Conservation (phyloP, 371 early-diverging fungal genomes). For the Mucor plumbeus region DNA sequence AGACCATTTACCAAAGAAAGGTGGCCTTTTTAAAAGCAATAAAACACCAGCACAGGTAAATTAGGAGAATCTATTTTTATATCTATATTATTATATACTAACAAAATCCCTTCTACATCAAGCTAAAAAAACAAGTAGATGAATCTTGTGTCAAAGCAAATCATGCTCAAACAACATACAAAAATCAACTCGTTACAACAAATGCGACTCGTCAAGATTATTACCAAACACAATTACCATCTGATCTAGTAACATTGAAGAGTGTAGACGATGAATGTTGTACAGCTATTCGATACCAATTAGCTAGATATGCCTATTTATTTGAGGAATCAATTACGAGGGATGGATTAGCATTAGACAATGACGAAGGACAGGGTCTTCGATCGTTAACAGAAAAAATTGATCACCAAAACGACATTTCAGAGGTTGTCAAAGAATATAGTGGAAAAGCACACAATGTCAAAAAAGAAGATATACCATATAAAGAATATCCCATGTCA, state of each 20-base stretch:
- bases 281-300: slow-evolving; percentile 69
- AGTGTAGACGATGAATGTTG: slow-evolving; percentile 74
- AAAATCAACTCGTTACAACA: slow-evolving; percentile 64
- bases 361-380: slow-evolving; percentile 48
- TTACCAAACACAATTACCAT: slow-evolving; percentile 65
- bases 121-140: slow-evolving; percentile 70
- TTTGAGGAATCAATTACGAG: slow-evolving; percentile 45
- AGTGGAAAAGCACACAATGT: slow-evolving; percentile 26
- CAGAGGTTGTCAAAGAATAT: slow-evolving; percentile 44
- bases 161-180: slow-evolving; percentile 69
- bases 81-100: slow-evolving; percentile 7
- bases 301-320: slow-evolving; percentile 70
- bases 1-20: slow-evolving; percentile 47
- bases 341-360: slow-evolving; percentile 40
- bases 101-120: not conserved
- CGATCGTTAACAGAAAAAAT: slow-evolving; percentile 64
- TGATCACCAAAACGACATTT: slow-evolving; percentile 57
- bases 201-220: slow-evolving; percentile 67
- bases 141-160: slow-evolving; percentile 72
- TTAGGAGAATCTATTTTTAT: not conserved
- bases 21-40: slow-evolving; percentile 53
- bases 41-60: slow-evolving; percentile 59
- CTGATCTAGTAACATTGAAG: slow-evolving; percentile 53
- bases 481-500: slow-evolving; percentile 64
- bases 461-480: slow-evolving; percentile 55